Evolutionary conservation across 164 flowering plant species (phyloP).

Genomic region (Annona squamosa): DNA sequence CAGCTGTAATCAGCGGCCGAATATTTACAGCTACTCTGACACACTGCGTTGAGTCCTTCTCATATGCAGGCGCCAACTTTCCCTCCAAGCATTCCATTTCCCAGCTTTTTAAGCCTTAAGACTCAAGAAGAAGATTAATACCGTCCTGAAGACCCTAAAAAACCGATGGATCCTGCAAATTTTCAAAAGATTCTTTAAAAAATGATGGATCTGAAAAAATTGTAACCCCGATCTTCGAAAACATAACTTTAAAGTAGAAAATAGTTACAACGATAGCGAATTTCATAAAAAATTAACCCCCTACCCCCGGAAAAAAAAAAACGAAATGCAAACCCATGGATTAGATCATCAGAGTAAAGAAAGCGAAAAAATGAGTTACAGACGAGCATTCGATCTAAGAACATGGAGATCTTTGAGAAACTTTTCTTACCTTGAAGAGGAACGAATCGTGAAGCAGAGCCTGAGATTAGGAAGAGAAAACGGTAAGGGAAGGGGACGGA

Average conservation of each 20-base stretch:
- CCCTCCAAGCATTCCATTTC: slow-evolving; percentile 5
- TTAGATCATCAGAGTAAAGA: background rate
- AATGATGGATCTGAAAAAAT: background rate
- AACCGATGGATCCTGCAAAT: background rate
- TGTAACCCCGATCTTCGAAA: background rate
- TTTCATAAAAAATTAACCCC: too few species aligned
- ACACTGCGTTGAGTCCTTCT: slow-evolving; percentile 39
- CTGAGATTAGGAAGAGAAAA: background rate
- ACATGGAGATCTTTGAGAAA: background rate
- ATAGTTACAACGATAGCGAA: too few species aligned
- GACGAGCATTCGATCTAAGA: background rate
- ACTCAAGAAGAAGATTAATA: too few species aligned
- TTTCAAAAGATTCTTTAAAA: background rate
- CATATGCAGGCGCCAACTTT: slow-evolving; percentile 5
- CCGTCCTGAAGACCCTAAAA: background rate
- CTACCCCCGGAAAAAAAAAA: background rate
- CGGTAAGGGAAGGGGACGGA: background rate
- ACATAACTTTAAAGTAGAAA: too few species aligned
- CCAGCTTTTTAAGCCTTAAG: background rate
- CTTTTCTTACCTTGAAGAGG: background rate
- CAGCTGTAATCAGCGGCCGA: slow-evolving; percentile 70
- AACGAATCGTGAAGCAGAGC: background rate
- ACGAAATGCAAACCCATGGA: background rate
- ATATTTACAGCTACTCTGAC: slow-evolving; percentile 88
- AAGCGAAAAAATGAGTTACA: background rate